These are phyloP conservation scores for Sporothrix brunneoviolacea DNA, from an alignment of 2,329 filamentous ascomycete species.

Conservation along the genomic window DNA sequence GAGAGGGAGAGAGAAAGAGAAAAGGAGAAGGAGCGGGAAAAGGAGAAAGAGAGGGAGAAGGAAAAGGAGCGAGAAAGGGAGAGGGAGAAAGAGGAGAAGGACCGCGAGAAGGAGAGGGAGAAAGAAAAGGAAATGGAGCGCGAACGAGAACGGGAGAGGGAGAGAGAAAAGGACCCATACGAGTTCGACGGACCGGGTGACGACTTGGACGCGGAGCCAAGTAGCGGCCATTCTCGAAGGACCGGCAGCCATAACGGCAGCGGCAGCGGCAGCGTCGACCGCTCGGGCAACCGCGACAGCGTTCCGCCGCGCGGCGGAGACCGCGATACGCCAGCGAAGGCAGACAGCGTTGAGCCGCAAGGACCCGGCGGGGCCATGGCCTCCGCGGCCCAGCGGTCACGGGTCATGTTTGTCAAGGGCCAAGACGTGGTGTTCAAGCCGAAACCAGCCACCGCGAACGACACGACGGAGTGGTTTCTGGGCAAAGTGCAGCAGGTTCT, in stretches of 20 bases:
- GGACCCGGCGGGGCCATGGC: slow-evolving; percentile 24
- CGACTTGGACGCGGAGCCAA: slow-evolving; percentile 36
- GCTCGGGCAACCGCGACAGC: slow-evolving; percentile 28
- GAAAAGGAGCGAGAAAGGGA: slow-evolving; percentile 20
- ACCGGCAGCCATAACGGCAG: slow-evolving; percentile 28
- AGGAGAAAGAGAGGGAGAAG: slow-evolving; percentile 13
- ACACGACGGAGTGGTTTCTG: slow-evolving; percentile 62
- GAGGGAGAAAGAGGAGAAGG: slow-evolving; percentile 17
- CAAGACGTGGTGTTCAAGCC: slow-evolving; percentile 62
- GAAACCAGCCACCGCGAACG: slow-evolving; percentile 41
- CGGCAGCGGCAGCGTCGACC: slow-evolving; percentile 21
- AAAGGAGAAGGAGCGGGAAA: slow-evolving; percentile 18
- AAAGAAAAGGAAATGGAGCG: slow-evolving; percentile 24
- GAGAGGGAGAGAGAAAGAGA: slow-evolving; percentile 21
- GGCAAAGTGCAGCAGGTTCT: slow-evolving; percentile 70
- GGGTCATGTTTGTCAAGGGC: slow-evolving; percentile 53
- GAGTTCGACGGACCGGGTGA: slow-evolving; percentile 38
- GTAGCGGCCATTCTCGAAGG: slow-evolving; percentile 30
- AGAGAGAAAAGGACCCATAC: slow-evolving; percentile 26
- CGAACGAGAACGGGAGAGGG: slow-evolving; percentile 26
- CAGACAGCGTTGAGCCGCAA: slow-evolving; percentile 51
- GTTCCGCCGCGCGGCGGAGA: slow-evolving; percentile 32
- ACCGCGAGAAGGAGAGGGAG: slow-evolving; percentile 16
- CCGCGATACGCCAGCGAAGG: slow-evolving; percentile 49
- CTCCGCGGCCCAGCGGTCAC: slow-evolving; percentile 37